Evolutionary conservation across 768 basidiomycete species (phyloP), one percentile per base, ranked within the genome.

Genomic region (Tephrocybe sp.): DNA sequence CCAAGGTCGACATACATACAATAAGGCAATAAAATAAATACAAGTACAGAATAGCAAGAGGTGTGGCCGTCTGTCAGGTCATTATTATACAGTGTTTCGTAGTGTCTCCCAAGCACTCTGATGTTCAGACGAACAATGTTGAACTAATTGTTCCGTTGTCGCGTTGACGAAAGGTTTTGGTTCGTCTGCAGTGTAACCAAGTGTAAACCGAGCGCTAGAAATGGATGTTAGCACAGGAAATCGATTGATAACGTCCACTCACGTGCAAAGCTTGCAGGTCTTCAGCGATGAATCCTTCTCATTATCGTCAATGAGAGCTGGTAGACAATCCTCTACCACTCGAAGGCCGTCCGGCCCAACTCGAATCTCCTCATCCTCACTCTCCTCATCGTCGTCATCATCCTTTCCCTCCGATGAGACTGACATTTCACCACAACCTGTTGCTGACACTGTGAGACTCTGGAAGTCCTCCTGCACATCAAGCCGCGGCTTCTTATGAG

Each of bases 211-310:
- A 32, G 63, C 56, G 15, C 78, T 78, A 47, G 3, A 42, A 46
- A 45, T 40, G 16, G 5, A 26, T n/a, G 36, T 43, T 39, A 43
- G 18, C 26, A 40, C 4, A 18, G 16, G 32, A 25, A 22, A 9
- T 28, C n/a, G 21, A 34, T 25, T 27, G 26, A 53, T 25, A 41
- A 48, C 13, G n/a, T 43, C 22, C 42, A 72, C 82, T 63, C 46
- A 82, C 84, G 66, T 56, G 76, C 84, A 86, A 28, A 82, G 65
- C 41, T 60, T 67, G 49, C 83, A 85, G 34, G 67, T 69, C 30
- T 68, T 56, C 32, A 53, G 51, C 4, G 62, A 66, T 21, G 57
- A 62, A 31, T 62, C 60, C 8, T 61, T 57, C 4, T 66, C 66
- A 12, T 64, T 64, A 16, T 63, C 62, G 9, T 64, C 68, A 19